A percentile compares a stretch with the other conserved stretches of the same genome.
Conservation (phyloP, 2,329 filamentous ascomycete species). For the Pseudopyrenochaeta lycopersici region DNA sequence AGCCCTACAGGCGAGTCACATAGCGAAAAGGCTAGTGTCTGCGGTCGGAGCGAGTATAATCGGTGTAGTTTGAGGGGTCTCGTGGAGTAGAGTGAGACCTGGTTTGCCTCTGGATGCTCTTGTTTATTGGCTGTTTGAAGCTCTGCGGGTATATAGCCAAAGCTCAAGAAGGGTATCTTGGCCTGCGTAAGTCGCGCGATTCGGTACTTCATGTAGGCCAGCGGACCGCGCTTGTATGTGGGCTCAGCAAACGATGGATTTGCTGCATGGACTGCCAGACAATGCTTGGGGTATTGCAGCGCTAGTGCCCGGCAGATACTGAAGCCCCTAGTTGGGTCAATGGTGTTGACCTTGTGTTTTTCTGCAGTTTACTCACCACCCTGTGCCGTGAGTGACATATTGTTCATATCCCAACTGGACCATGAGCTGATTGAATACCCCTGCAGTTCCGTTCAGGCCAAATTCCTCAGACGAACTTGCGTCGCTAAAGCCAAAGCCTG, state of each 20-base stretch:
- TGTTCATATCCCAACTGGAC: conserved; percentile 64
- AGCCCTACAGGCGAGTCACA: conserved; percentile 51
- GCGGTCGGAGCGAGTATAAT: conserved; percentile 43
- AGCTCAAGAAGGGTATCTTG: conserved; percentile 56
- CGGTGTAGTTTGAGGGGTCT: conserved; percentile 26
- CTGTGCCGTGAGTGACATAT: conserved; percentile 67
- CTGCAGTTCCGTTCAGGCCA: conserved; percentile 63
- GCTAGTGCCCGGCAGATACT: conserved; percentile 58
- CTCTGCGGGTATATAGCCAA: conserved; percentile 66
- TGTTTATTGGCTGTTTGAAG: conserved; percentile 37
- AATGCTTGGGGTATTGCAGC: conserved; percentile 58
- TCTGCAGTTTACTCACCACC: conserved; percentile 49
- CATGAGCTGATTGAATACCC: conserved; percentile 69
- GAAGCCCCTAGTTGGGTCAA: conserved; percentile 50
- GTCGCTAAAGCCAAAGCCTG: conserved; percentile 74
- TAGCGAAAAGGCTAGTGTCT: conserved; percentile 48
- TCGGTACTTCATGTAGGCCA: conserved; percentile 65
- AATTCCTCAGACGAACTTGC: conserved; percentile 61
- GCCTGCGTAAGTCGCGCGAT: conserved; percentile 56
- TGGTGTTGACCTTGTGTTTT: not conserved
- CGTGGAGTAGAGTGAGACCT: conserved; percentile 1
- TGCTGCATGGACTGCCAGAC: conserved; percentile 68
- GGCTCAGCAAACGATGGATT: conserved; percentile 65
- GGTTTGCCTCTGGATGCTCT: not conserved
- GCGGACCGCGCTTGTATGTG: conserved; percentile 52